Evolutionary conservation across 768 basidiomycete species (phyloP).

Genomic region (Candolleomyces efflorescens): DNA sequence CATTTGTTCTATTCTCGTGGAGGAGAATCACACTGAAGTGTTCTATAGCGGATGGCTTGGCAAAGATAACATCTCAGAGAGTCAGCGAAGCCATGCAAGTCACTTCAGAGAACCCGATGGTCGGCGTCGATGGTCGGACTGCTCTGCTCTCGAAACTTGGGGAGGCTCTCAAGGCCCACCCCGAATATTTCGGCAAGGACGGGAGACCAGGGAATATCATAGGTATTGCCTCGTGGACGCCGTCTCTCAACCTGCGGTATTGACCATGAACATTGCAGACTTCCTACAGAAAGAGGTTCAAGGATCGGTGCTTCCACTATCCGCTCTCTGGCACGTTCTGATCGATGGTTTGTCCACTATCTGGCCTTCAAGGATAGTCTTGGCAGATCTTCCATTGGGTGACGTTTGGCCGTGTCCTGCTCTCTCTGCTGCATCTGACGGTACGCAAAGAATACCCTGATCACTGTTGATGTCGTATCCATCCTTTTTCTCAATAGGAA

Average conservation of each 20-base stretch:
- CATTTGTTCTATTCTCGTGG: slow-evolving; percentile 12
- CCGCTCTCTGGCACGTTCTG: slow-evolving; percentile 77
- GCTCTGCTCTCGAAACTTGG: slow-evolving; percentile 71
- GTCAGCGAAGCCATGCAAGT: slow-evolving; percentile 79
- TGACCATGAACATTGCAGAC: slow-evolving; percentile 35
- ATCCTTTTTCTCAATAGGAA: not conserved
- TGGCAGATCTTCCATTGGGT: slow-evolving; percentile 72
- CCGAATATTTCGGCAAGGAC: slow-evolving; percentile 67
- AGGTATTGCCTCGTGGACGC: slow-evolving; percentile 37
- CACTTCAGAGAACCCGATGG: slow-evolving; percentile 72
- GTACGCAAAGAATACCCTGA: not conserved
- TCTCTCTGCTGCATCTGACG: slow-evolving; percentile 25
- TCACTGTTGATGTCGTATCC: slow-evolving; percentile 8
- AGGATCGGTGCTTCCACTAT: slow-evolving; percentile 56
- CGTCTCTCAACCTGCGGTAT: no score
- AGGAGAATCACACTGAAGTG: not conserved
- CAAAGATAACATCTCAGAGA: slow-evolving; percentile 53
- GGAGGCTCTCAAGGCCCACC: slow-evolving; percentile 59
- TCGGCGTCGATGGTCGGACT: slow-evolving; percentile 84
- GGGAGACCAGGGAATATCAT: slow-evolving; percentile 81
- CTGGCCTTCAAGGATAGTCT: slow-evolving; percentile 78
- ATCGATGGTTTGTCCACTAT: slow-evolving; percentile 81
- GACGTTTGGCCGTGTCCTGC: slow-evolving; percentile 90
- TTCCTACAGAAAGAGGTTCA: slow-evolving; percentile 61
- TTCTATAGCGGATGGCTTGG: slow-evolving; percentile 62